Conservation (phyloP, 441 rosid genomes). For the Isatis lusitanica region DNA sequence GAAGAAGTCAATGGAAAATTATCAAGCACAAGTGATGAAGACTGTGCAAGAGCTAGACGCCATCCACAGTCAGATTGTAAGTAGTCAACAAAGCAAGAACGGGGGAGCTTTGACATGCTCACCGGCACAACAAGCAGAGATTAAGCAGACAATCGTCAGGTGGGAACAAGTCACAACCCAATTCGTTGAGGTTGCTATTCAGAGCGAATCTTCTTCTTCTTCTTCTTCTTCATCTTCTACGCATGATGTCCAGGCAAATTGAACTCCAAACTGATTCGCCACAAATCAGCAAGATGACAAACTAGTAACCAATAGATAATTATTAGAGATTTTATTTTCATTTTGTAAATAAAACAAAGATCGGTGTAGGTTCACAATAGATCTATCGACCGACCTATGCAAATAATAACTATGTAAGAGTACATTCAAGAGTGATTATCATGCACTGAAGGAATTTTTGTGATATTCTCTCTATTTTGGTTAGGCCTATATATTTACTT, state of each 20-base stretch:
- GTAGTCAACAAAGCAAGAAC: slow-evolving; percentile 7
- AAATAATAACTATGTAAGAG: neutral
- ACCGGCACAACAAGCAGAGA: slow-evolving; percentile 14
- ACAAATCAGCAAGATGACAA: neutral
- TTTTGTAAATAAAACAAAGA: slow-evolving; percentile 16
- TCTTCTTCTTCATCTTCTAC: neutral
- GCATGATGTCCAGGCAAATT: neutral
- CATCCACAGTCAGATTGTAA: slow-evolving; percentile 8
- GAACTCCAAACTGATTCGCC: neutral
- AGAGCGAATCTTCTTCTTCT: neutral
- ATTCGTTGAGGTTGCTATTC: slow-evolving; percentile 22
- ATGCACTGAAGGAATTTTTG: neutral
- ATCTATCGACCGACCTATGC: neutral
- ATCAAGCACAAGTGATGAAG: slow-evolving; percentile 21
- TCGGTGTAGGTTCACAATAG: slow-evolving; percentile 1
- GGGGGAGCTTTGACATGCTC: slow-evolving; percentile 2
- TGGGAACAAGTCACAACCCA: slow-evolving; percentile 37
- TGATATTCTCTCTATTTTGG: neutral
- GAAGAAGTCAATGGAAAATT: slow-evolving; percentile 9
- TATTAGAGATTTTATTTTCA: slow-evolving; percentile 1
- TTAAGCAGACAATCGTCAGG: slow-evolving; percentile 25
- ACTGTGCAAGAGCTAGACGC: slow-evolving; percentile 12
- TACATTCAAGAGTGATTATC: neutral
- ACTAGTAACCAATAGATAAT: slow-evolving; percentile 5
- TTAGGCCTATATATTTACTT: neutral